Evolutionary conservation across 2,329 filamentous ascomycete genomes (phyloP), one percentile per base, ranked within the genome.

Genomic region (Cordyceps cateniannulata): DNA sequence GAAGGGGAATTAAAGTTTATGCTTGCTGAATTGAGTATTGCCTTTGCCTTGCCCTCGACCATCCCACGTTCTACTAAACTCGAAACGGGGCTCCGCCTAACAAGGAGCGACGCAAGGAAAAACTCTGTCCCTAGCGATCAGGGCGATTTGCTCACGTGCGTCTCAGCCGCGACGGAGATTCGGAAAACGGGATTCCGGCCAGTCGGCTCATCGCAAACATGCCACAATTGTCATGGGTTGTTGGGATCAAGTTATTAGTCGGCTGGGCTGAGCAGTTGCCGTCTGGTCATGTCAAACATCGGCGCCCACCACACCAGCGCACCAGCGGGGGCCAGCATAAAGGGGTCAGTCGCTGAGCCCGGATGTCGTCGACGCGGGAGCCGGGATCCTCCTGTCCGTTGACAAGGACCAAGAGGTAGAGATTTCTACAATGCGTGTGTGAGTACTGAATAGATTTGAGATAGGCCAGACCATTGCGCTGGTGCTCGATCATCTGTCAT

Each of bases 361-460:
- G 53, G 53, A 47, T 48, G 20, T 56, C 53, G 53, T 56, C 32
- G n/a, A 44, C 27, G 53, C 53, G 53, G 53, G 38, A 56, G 42
- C 53, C 42, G 53, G 29, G n/a, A 25, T 29, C 40, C 18, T 38
- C 12, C 14, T 24, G 38, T 45, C 42, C 38, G 18, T 42, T 42
- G 38, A 42, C 14, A 14, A 42, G 3, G 9, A 10, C 9, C 32
- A 35, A 7, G n/a, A n/a, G n/a, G n/a, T n/a, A 35, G 3, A 35
- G 32, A 35, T 35, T 7, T 7, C 12, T 35, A 10, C 32, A 35
- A 35, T 12, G 3, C 9, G 32, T 10, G 32, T 12, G 8, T 35
- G 32, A 35, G 12, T 35, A 10, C 5, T 35, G 32, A 35, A 35
- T 35, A 35, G 5, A 3, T 10, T 35, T 10, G 9, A 10, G 5